Conservation (phyloP, 768 basidiomycete genomes). For the Phanerochaete carnosa region DNA sequence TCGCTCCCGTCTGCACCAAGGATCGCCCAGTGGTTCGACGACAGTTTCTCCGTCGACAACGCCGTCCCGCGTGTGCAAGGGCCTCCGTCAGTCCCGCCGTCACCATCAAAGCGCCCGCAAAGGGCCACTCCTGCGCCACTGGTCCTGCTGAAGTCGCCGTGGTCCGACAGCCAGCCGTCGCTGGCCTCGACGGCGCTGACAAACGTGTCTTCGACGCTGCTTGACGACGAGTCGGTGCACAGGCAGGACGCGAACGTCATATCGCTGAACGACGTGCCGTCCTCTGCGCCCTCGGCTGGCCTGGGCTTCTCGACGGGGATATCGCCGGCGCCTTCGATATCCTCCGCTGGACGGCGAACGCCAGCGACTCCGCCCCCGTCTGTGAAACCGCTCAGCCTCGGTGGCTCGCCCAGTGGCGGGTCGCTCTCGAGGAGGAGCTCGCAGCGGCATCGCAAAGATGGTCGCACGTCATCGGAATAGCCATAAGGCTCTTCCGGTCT, state of each 20-base stretch:
- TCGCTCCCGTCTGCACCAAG: conserved; percentile 27
- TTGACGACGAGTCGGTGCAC: background rate
- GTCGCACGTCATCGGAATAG: conserved; percentile 7
- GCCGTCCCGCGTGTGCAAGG: background rate
- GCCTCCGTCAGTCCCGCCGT: conserved; percentile 8
- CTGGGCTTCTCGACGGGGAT: background rate
- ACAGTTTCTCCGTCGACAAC: conserved; percentile 17
- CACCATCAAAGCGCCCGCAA: conserved; percentile 1
- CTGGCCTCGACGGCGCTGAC: background rate
- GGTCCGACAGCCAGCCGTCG: conserved; percentile 12
- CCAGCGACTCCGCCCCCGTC: conserved; percentile 5
- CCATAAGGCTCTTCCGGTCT: background rate
- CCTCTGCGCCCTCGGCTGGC: conserved; percentile 8
- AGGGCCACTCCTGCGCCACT: conserved; percentile 2
- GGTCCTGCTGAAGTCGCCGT: conserved; percentile 10
- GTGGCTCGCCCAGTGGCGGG: background rate
- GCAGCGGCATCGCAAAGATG: background rate
- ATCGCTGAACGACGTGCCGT: conserved; percentile 9
- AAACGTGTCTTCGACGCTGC: background rate
- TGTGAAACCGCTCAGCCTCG: background rate
- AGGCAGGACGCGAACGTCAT: conserved; percentile 1
- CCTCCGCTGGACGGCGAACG: background rate
- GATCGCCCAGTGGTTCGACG: conserved; percentile 22
- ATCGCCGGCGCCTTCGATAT: conserved; percentile 7
- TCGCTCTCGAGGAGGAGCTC: background rate